These are phyloP conservation scores for Salix dunnii DNA, from an alignment of 345 rosid species.

Conservation along the genomic window DNA sequence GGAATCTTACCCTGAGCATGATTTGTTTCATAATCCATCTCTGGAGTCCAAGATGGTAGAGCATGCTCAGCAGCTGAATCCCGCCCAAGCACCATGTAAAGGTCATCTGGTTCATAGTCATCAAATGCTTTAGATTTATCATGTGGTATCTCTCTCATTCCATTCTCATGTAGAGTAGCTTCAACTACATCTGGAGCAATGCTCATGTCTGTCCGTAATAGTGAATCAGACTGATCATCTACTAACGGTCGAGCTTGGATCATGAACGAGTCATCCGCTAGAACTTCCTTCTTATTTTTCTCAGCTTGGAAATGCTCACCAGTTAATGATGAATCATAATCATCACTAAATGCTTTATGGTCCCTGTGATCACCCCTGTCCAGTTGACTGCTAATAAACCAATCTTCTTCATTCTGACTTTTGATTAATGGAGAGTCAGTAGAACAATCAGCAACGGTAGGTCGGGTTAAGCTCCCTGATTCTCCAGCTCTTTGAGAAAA, in stretches of 20 bases:
- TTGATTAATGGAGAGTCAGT: constrained; percentile 43
- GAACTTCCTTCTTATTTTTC: constrained; percentile 46
- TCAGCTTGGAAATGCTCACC: constrained; percentile 28
- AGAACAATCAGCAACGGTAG: constrained; percentile 38
- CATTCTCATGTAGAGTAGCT: constrained; percentile 39
- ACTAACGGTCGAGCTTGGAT: constrained; percentile 49
- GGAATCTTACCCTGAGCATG: constrained; percentile 33
- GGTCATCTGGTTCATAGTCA: constrained; percentile 80
- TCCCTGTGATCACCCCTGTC: constrained; percentile 37
- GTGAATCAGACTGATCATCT: constrained; percentile 45
- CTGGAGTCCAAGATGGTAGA: constrained; percentile 67
- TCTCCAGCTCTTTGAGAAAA: constrained; percentile 39
- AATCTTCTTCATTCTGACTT: constrained; percentile 63
- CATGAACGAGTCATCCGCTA: constrained; percentile 86
- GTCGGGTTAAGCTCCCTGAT: constrained; percentile 28
- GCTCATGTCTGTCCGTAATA: constrained; percentile 50
- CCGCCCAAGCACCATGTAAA: constrained; percentile 81
- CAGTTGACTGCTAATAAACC: constrained; percentile 51
- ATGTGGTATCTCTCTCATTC: constrained; percentile 26
- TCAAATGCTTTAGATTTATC: constrained; percentile 23
- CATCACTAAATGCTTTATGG: constrained; percentile 42
- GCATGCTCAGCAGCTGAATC: constrained; percentile 46
- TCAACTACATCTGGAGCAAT: constrained; percentile 60
- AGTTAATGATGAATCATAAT: constrained; percentile 34
- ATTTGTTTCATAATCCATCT: constrained; percentile 56